These are phyloP conservation scores for Aspergillus hortae DNA, from an alignment of 2,329 filamentous ascomycete genomes.

Conservation along the genomic window DNA sequence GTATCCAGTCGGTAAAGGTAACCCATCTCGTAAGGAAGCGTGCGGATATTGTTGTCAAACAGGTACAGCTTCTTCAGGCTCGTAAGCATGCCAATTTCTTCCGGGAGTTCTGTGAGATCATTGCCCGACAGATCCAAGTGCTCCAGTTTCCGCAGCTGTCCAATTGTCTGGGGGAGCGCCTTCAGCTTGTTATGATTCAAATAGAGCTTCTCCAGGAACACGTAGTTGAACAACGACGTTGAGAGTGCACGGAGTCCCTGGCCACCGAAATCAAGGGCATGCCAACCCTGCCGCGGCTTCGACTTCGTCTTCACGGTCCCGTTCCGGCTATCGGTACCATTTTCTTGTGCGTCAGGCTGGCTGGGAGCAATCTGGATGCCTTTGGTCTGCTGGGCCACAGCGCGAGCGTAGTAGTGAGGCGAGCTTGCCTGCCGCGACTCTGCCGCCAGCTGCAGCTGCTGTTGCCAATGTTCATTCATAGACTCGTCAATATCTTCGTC, in stretches of 20 bases:
- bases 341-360: conserved; percentile 48
- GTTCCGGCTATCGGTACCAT: conserved; percentile 56
- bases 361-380: conserved; percentile 46
- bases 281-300: conserved; percentile 71
- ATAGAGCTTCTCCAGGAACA: conserved; percentile 87
- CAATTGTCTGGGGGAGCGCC: conserved; percentile 74
- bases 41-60: conserved; percentile 85
- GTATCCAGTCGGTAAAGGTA: conserved; percentile 84
- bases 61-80: conserved; percentile 80
- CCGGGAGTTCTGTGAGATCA: conserved; percentile 73
- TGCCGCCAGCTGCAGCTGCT: conserved; percentile 77
- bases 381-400: conserved; percentile 46
- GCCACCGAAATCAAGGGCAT: conserved; percentile 91
- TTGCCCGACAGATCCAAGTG: conserved; percentile 89
- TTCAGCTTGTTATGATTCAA: conserved; percentile 89
- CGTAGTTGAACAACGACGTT: conserved; percentile 76
- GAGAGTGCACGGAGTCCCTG: conserved; percentile 85
- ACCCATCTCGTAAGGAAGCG: conserved; percentile 80
- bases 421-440: conserved; percentile 67
- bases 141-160: conserved; percentile 73
- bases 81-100: conserved; percentile 95
- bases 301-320: conserved; percentile 61
- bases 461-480: conserved; percentile 75
- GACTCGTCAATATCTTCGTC: conserved; percentile 56
- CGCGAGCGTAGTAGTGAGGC: conserved; percentile 65